phyloP scores from a whole-genome alignment of 495 filamentous ascomycete genomes.

The Penicillium parvum region DNA sequence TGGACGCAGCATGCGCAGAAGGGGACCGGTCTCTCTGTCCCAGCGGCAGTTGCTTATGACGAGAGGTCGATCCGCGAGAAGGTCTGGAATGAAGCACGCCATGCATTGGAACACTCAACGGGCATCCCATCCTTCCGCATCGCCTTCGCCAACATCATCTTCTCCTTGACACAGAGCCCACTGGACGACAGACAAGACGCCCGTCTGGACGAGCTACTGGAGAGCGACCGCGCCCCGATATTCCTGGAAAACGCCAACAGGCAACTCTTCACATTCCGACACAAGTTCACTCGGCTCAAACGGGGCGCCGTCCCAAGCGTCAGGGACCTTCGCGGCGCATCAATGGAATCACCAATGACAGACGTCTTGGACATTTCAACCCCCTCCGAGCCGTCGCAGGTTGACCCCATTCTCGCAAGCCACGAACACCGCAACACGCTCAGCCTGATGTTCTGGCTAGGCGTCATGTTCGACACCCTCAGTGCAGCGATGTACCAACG shows the following conservation, averaged over 20 bases:
- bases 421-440: slow-evolving; percentile 35
- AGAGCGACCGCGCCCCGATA: slow-evolving; percentile 34
- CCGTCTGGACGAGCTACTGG: slow-evolving; percentile 26
- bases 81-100: slow-evolving; percentile 43
- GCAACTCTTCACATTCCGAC: slow-evolving; percentile 27
- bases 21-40: slow-evolving; percentile 5
- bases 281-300: slow-evolving; percentile 22
- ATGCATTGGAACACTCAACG: slow-evolving; percentile 30
- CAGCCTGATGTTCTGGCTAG: slow-evolving; percentile 45
- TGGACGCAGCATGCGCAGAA: slow-evolving; percentile 36
- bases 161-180: slow-evolving; percentile 42
- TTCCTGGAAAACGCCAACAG: slow-evolving; percentile 37
- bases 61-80: slow-evolving; percentile 35
- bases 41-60: slow-evolving; percentile 12
- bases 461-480: slow-evolving; percentile 49
- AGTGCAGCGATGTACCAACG: slow-evolving; percentile 44
- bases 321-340: neutral
- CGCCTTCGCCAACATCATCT: slow-evolving; percentile 43
- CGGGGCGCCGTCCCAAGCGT: slow-evolving; percentile 2
- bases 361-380: neutral
- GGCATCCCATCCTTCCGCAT: slow-evolving; percentile 42
- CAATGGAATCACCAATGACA: slow-evolving; percentile 4
- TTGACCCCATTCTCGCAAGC: slow-evolving; percentile 14
- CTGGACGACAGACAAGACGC: slow-evolving; percentile 14
- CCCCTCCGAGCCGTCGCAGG: neutral